Evolutionary conservation across 371 early-diverging fungal species (phyloP), one percentile per base, ranked within the genome.

Genomic region (Mucor irregularis): DNA sequence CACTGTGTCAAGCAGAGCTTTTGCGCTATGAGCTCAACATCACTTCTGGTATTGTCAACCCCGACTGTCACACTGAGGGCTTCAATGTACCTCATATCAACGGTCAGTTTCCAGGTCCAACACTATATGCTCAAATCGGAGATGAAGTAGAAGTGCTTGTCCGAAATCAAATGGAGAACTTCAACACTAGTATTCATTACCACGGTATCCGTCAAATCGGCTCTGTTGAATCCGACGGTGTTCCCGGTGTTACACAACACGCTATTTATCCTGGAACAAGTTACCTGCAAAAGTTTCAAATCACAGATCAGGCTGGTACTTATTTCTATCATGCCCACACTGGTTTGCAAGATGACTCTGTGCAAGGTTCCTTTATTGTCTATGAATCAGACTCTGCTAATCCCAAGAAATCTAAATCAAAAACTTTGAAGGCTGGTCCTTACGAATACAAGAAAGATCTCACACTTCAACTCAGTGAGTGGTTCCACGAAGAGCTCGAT

Each of bases 101-200:
- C 38, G 74, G 74, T 10, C 69, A 74, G 49, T 79, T 75, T 33
- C 81, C 78, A 9, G 84, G 74, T 7, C 84, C 84, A 4, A 33
- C 68, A 1, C 64, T 84, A 7, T 40, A 66, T 11, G 76, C 62
- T 1, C 60, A 52, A 16, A 37, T 53, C 49, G 79, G 73, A 1
- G 81, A 81, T 50, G 66, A 66, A 31, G 48, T 82, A 0, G 67
- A 66, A 7, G 51, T 84, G 5, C 51, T 65, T 6, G 74, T 84
- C 14, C 58, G 56, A 3, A 84, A 84, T 38, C n/a, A 34, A 6
- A 9, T 55, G 7, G 3, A 22, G 0, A 14, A 17, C 4, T 38
- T 31, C 3, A 66, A 68, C 21, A 48, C 54, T 4, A 58, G 59
- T 10, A 58, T 79, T 21, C 80, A 79, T 48, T 74, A 56, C 22